These are phyloP conservation scores for Exsudoporus frostii DNA, from an alignment of 768 basidiomycete species.

Conservation along the genomic window DNA sequence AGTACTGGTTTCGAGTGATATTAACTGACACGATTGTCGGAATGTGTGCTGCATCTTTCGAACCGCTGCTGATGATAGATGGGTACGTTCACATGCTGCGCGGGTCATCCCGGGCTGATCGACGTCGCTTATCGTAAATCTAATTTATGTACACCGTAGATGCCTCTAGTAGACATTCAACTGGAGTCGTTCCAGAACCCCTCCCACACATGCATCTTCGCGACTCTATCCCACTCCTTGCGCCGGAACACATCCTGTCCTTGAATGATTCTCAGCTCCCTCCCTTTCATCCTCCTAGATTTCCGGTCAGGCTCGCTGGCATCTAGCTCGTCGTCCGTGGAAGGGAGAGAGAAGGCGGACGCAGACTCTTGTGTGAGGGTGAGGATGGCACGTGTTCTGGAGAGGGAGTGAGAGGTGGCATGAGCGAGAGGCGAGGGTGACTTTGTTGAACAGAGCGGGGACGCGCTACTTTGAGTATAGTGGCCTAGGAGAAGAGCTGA, in stretches of 20 bases:
- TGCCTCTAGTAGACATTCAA: neutral
- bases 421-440: constrained; percentile 12
- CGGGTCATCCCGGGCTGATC: no score
- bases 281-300: constrained; percentile 71
- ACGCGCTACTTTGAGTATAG: constrained; percentile 33
- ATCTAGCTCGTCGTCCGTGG: constrained; percentile 81
- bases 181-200: constrained; percentile 31
- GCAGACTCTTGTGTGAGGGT: constrained; percentile 57
- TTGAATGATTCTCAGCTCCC: constrained; percentile 84
- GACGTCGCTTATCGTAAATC: no score
- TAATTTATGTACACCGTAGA: no score
- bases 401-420: constrained; percentile 67
- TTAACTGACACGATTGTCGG: no score
- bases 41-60: no score
- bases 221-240: constrained; percentile 32
- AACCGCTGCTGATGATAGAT: no score
- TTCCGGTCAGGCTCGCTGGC: constrained; percentile 55
- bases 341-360: constrained; percentile 44
- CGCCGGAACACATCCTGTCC: constrained; percentile 66
- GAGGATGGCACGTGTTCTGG: constrained; percentile 74
- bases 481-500: constrained; percentile 87
- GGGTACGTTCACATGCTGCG: no score
- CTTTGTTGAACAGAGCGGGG: constrained; percentile 2
- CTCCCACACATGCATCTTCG: constrained; percentile 32
- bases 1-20: no score